Evolutionary conservation across 768 basidiomycete species (phyloP), one percentile per base, ranked within the genome.

Genomic region (Naematelia encephala): DNA sequence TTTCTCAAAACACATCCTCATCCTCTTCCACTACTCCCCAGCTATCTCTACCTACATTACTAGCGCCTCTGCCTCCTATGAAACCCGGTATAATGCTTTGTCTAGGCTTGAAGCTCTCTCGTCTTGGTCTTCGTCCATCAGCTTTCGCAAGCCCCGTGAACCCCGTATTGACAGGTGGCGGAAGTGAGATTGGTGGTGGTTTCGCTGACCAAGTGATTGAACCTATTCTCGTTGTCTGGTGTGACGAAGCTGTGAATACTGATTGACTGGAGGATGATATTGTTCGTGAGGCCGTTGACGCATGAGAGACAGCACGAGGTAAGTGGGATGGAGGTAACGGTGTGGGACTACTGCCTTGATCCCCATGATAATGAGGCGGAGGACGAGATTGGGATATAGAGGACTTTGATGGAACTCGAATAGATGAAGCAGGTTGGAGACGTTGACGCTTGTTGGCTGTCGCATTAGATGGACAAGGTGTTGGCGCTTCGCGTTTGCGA

Each of bases 401-500:
- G n/a, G n/a, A n/a, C n/a, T n/a, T n/a, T n/a, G n/a, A n/a, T n/a
- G n/a, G n/a, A n/a, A n/a, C 25, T 12, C 29, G 25, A 4, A 52
- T 52, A 28, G 26, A 26, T 8, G 51, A 50, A 14, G 22, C 23
- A 27, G 44, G 26, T 29, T 49, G 16, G 44, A 44, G 46, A 23
- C 28, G 29, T 12, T 29, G 51, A 4, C 30, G 34, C 29, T 60
- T 61, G 22, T 51, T 51, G n/a, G n/a, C 50, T 14, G 58, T 54
- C 16, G 44, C 45, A 13, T 51, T 56, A 26, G 61, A 42, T 16
- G 75, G 75, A 5, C 73, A 74, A 1, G 75, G 69, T 5, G 70
- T 71, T 16, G 75, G 73, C 5, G 73, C 71, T 48, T 66, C 71
- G 12, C 72, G 60, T 51, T 74, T 55, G n/a, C 48, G 22, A 11